Conservation (phyloP, 352 stramenopile species). For the Pythium plurisporium region DNA sequence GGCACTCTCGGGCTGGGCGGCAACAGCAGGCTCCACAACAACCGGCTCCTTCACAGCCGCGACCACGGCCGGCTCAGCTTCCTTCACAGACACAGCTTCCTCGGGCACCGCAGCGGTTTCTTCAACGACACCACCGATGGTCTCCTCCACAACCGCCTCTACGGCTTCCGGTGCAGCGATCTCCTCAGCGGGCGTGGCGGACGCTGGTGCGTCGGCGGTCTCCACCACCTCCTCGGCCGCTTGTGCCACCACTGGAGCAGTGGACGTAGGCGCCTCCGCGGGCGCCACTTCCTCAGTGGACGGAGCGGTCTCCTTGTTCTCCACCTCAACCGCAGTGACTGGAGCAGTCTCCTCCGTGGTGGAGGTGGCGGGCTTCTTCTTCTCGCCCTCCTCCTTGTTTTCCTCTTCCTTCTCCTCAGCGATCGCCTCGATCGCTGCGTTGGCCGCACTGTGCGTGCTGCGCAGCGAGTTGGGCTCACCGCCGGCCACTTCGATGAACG, state of each 20-base stretch:
- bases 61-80: too few species aligned
- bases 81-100: neutral
- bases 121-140: too few species aligned
- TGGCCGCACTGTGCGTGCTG: slow-evolving; percentile 4
- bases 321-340: neutral
- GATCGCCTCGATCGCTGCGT: slow-evolving; percentile 15
- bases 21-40: neutral
- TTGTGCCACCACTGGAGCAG: too few species aligned
- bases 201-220: neutral
- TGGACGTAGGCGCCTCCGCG: neutral
- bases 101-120: neutral
- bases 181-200: neutral
- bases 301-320: too few species aligned
- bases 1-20: neutral
- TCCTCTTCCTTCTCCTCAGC: slow-evolving; percentile 4
- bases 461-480: slow-evolving; percentile 7
- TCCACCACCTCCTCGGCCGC: neutral
- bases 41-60: neutral
- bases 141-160: neutral
- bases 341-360: too few species aligned
- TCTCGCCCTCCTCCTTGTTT: neutral
- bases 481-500: slow-evolving; percentile 58
- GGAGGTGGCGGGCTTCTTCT: too few species aligned
- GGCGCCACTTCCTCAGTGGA: neutral
- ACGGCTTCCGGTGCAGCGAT: neutral